phyloP scores from a whole-genome alignment of 1,284 basidiomycete genomes.

The Heliocybe sulcata region DNA sequence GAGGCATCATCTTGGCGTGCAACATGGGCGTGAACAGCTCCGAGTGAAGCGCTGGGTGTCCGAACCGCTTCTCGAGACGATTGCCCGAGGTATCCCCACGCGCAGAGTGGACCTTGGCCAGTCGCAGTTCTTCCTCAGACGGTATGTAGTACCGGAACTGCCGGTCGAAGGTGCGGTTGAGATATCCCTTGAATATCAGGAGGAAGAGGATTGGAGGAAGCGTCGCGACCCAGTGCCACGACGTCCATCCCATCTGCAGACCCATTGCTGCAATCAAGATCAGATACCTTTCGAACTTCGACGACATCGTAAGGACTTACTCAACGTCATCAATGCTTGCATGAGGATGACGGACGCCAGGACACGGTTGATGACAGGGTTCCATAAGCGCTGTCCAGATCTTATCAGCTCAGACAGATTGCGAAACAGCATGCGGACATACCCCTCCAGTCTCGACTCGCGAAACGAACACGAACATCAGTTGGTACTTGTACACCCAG shows the following conservation, averaged over 20 bases:
- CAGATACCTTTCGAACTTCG: constrained; percentile 5
- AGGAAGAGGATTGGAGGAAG: constrained; percentile 76
- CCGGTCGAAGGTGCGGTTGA: constrained; percentile 59
- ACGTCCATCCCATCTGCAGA: constrained; percentile 71
- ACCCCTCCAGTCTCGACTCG: constrained; percentile 89
- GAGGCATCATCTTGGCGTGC: constrained; percentile 76
- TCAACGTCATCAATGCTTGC: constrained; percentile 82
- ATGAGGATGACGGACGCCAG: constrained; percentile 71
- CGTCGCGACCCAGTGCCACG: constrained; percentile 64
- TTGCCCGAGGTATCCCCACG: constrained; percentile 61
- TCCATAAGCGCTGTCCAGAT: constrained; percentile 75
- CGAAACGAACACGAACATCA: constrained; percentile 88
- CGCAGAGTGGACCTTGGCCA: constrained; percentile 65
- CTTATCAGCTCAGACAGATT: background rate
- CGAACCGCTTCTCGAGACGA: constrained; percentile 77
- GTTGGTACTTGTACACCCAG: constrained; percentile 86
- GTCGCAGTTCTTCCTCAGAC: constrained; percentile 60
- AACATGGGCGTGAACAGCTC: constrained; percentile 86
- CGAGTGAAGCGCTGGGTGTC: constrained; percentile 74
- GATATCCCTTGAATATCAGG: constrained; percentile 76
- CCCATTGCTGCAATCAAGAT: constrained; percentile 60
- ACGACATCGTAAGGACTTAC: constrained; percentile 34
- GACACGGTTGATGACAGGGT: constrained; percentile 83
- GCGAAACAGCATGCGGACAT: constrained; percentile 22
- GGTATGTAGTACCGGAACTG: constrained; percentile 79